Evolutionary conservation across 257 asterid genomes (phyloP).

Genomic region (Verbena officinalis): DNA sequence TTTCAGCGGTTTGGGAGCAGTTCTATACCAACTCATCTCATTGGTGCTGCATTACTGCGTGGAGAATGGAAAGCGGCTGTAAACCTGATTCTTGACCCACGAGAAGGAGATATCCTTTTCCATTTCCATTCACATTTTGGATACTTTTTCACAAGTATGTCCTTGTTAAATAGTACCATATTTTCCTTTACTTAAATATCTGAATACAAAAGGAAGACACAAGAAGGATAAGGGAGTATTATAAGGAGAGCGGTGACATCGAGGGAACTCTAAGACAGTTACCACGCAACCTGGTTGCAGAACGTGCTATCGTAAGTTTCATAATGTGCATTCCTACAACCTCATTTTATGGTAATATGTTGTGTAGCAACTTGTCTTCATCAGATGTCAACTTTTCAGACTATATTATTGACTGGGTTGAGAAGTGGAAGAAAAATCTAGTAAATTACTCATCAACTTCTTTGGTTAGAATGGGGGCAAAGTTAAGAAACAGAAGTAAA

Average conservation of each 20-base stretch:
- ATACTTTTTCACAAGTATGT: too few species aligned
- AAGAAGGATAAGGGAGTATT: constrained; percentile 67
- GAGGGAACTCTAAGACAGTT: constrained; percentile 88
- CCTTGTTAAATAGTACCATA: constrained; percentile 12
- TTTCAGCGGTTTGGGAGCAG: constrained; percentile 96
- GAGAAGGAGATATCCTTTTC: constrained; percentile 98
- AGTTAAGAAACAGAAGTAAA: constrained; percentile 14
- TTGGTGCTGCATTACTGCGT: constrained; percentile 87
- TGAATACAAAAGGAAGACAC: constrained; percentile 74
- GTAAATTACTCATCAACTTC: not conserved
- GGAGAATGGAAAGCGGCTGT: constrained; percentile 96
- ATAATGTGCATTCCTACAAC: constrained; percentile 11
- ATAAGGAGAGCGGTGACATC: constrained; percentile 75
- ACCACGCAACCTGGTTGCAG: constrained; percentile 89
- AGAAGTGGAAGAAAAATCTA: constrained; percentile 6
- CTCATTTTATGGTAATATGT: constrained; percentile 5
- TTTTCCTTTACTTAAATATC: constrained; percentile 54
- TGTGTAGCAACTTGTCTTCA: constrained; percentile 9
- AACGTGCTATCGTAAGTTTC: constrained; percentile 80
- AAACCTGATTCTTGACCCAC: constrained; percentile 85
- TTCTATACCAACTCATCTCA: constrained; percentile 84
- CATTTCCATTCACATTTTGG: constrained; percentile 19
- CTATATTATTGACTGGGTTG: constrained; percentile 6
- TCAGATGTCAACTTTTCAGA: constrained; percentile 11
- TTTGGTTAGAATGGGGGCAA: not conserved